Evolutionary conservation across 228 moss, liverwort and hornwort genomes (phyloP).

Genomic region (Sphagnum fallax): DNA sequence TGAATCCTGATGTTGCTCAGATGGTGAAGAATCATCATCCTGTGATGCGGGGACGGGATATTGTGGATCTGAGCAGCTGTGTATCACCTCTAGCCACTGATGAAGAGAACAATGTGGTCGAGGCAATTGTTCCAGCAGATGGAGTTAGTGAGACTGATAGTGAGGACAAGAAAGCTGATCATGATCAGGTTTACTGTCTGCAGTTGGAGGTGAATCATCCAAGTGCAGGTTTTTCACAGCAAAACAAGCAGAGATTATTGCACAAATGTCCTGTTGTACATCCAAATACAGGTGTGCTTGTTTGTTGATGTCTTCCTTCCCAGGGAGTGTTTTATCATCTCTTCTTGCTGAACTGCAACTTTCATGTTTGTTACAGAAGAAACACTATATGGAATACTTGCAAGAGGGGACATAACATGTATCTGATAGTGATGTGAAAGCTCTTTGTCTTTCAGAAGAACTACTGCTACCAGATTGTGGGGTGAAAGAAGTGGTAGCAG

Average conservation of each 20-base stretch:
- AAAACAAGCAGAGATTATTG: constrained; percentile 5
- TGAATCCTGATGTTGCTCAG: constrained; percentile 9
- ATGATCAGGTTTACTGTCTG: constrained; percentile 25
- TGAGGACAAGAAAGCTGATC: constrained; percentile 10
- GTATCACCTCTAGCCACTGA: constrained; percentile 8
- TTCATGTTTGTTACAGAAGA: too few relatives aligned
- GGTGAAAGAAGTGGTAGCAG: too few relatives aligned
- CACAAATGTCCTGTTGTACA: constrained; percentile 32
- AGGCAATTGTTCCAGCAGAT: not conserved
- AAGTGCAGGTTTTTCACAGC: not conserved
- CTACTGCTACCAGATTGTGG: too few relatives aligned
- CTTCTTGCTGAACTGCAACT: too few relatives aligned
- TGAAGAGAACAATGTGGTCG: not conserved
- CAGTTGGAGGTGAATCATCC: constrained; percentile 4
- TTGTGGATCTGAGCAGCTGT: constrained; percentile 50
- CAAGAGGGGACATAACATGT: too few relatives aligned
- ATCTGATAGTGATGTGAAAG: too few relatives aligned
- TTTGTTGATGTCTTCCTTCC: too few relatives aligned
- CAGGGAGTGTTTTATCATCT: too few relatives aligned
- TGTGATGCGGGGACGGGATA: constrained; percentile 14
- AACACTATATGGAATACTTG: too few relatives aligned
- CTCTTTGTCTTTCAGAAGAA: too few relatives aligned
- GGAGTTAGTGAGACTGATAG: constrained; percentile 1
- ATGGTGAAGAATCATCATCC: constrained; percentile 1
- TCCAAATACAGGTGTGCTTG: constrained; percentile 28